Conservation (phyloP, 768 basidiomycete species). For the Boletus rubroflammeus region DNA sequence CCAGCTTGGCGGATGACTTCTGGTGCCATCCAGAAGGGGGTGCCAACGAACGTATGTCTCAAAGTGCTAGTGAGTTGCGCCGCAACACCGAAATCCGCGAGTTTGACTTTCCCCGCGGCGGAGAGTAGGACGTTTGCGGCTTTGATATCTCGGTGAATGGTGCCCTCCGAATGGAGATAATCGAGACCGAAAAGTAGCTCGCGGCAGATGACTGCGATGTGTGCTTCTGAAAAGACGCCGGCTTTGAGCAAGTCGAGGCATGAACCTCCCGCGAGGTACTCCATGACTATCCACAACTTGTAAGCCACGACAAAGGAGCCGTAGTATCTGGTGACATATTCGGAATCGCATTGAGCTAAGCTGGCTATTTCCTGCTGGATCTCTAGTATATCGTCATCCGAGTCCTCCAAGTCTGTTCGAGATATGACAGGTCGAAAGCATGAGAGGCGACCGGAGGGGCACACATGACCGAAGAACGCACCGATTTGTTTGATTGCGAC, state of each 20-base stretch:
- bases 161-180: conserved; percentile 93
- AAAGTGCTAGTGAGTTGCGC: conserved; percentile 93
- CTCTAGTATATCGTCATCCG: conserved; percentile 97
- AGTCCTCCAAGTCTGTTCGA: conserved; percentile 85
- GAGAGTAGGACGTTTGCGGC: conserved; percentile 94
- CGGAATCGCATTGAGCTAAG: conserved; percentile 92
- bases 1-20: conserved; percentile 97
- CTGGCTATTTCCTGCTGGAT: conserved; percentile 99
- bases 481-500: conserved; percentile 99
- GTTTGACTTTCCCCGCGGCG: conserved; percentile 89
- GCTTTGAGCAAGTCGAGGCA: conserved; percentile 95
- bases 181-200: conserved; percentile 91
- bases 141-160: conserved; percentile 99
- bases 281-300: conserved; percentile 99
- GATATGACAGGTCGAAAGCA: conserved; percentile 1
- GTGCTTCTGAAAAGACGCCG: conserved; percentile 84
- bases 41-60: conserved; percentile 96
- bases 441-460: neutral
- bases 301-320: conserved; percentile 95
- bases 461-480: conserved; percentile 37
- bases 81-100: conserved; percentile 98
- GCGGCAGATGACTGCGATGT: conserved; percentile 92
- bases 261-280: conserved; percentile 97
- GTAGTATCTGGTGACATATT: conserved; percentile 95
- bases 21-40: conserved; percentile 98